Evolutionary conservation across 208 protist genomes (phyloP), one percentile per base, ranked within the genome.

Genomic region (Angomonas deanei): DNA sequence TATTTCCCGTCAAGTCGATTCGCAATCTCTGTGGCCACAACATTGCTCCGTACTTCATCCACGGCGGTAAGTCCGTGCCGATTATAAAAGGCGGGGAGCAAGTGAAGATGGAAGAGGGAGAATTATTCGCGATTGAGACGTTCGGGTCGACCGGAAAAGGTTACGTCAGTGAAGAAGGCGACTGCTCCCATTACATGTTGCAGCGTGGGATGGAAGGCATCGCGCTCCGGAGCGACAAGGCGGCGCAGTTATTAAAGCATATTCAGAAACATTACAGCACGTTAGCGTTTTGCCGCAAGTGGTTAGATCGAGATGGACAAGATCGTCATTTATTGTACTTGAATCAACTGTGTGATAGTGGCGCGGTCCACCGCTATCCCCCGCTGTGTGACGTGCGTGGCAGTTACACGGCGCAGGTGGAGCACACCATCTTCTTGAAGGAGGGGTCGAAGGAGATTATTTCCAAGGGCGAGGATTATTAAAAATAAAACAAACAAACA

Each of bases 61-160:
- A 99, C 85, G 96, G 94, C 62, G 99, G 99, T 46, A 99, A 99
- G 80, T 96, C 82, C 24, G 98, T 99, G 21, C 99, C 99, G 5
- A 99, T 99, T 64, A 94, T 99, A 17, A 97, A 93, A 62, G 95
- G 96, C 54, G 86, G 91, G 34, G 96, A 98, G 62, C 60, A 78
- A 46, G 95, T 85, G 0, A 93, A 92, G 66, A 99, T 99, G 97
- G 83, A 97, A 76, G 93, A 97, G 78, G 91, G 97, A 26, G 98
- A 99, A 72, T 74, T 99, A 17, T 99, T 98, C 78, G 99, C 99
- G 4, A 99, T 99, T 70, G 99, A 99, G 74, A 99, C 99, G 26
- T 99, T 99, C 70, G 99, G 98, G 56, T 93, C 87, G 8, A 99
- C 98, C 15, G 98, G 98, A 10, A 88, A 78, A 42, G 97, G 92